Base-by-base conservation (phyloP, 345 rosid species). In the Gossypium raimondii region DNA sequence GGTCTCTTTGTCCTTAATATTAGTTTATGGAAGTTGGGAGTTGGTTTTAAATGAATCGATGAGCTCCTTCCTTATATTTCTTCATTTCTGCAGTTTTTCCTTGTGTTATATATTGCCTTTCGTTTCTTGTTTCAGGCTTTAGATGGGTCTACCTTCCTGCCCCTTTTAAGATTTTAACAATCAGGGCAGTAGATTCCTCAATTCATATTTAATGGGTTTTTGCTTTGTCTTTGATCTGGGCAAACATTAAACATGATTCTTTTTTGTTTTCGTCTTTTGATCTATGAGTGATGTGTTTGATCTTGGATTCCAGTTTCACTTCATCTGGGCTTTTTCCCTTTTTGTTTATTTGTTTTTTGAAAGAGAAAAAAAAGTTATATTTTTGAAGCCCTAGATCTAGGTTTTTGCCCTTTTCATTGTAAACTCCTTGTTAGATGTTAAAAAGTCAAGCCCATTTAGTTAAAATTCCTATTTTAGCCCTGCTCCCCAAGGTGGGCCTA, bases 311-410 rank as follows among this genome's bases (percentile, higher is more conserved):
- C 65, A 7, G 45, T 11, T 50, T 53, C 63, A 4, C 53, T 41
- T 34, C n/a, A 47, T 77, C 62, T 65, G 82, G 61, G 63, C 81
- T 34, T 53, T 9, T 18, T 62, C 34, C 7, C 24, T 45, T 72
- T 55, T 13, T 13, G 0, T 62, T 45, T 57, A 4, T 56, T 52
- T 48, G 1, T 29, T 43, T 70, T 51, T 11, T 16, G 0, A 59
- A 41, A 45, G 1, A 44, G 41, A 45, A 0, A 8, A 48, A 51
- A 52, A 48, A 12, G 3, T 48, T 10, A 2, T 9, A 12, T 0
- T n/a, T 43, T 20, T 14, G 73, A 50, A 74, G 62, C 57, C 73
- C 65, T 50, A 65, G 70, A 47, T 70, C 64, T 59, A 9, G 0
- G 17, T 45, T n/a, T 24, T 50, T 51, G 6, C 38, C 38, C 38